These are phyloP conservation scores for Marsdenia floribunda DNA, from an alignment of 257 asterid species.

Conservation along the genomic window DNA sequence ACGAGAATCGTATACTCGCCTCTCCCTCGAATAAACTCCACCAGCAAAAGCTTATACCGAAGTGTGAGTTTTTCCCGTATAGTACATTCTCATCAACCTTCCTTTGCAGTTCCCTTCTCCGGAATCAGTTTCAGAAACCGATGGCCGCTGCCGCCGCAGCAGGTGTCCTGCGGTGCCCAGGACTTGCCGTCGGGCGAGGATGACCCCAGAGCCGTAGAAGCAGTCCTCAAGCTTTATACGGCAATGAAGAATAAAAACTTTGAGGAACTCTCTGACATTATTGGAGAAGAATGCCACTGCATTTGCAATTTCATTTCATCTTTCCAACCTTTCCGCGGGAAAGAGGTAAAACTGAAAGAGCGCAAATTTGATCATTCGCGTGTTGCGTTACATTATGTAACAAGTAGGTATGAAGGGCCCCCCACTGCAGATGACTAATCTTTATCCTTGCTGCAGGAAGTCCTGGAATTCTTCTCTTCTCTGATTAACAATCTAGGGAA, in stretches of 20 bases:
- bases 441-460: slow-evolving; percentile 42
- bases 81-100: neutral
- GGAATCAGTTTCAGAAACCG: neutral
- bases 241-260: slow-evolving; percentile 47
- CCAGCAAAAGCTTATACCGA: neutral
- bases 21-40: neutral
- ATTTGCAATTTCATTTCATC: slow-evolving; percentile 49
- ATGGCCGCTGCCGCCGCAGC: neutral
- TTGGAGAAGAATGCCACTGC: slow-evolving; percentile 68
- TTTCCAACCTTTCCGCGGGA: slow-evolving; percentile 50
- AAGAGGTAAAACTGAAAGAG: slow-evolving; percentile 38
- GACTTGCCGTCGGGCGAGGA: slow-evolving; percentile 5
- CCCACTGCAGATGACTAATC: neutral
- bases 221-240: slow-evolving; percentile 59
- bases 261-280: slow-evolving; percentile 45
- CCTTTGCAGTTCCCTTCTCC: neutral
- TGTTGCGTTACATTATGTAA: neutral
- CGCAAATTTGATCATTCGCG: neutral
- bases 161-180: neutral
- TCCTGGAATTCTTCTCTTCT: slow-evolving; percentile 47
- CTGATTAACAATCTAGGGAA: slow-evolving; percentile 46
- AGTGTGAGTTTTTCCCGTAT: neutral
- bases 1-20: neutral
- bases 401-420: neutral
- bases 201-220: slow-evolving; percentile 38